Base-by-base conservation (phyloP, 2,329 filamentous ascomycete species). In the Sordariomycetes sp. region DNA sequence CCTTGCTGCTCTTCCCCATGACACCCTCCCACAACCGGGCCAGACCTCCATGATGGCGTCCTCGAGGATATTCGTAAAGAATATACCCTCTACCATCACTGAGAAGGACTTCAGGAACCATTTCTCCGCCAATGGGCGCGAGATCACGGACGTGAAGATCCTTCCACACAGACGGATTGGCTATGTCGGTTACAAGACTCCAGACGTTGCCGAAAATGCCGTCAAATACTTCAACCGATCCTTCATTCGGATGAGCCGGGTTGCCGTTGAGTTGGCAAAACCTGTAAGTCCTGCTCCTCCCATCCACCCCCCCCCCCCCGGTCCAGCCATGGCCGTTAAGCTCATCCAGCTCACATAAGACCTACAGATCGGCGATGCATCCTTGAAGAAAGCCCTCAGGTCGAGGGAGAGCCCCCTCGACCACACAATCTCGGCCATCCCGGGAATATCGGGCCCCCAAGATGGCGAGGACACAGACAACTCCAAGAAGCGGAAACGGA, bases 151-250 rank as follows among this genome's bases (percentile, higher is more conserved):
- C 74, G 83, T 91, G 66, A 96, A 96, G 79, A 82, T 97, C 69
- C 89, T 97, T 68, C 83, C 90, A 6, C 86, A 91, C 67, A 85
- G 94, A 66, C 84, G 92, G 65, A 97, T 99, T 72, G 94, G 92
- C 65, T 99, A 96, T 79, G 85, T 99, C 60, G 94, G 94, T 62
- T 97, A 93, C 79, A 92, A 89, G 74, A 89, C 83, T 56, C 77
- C 88, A 16, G 84, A 93, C 61, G 87, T 90, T 69, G 94, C 94
- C 59, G 78, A 82, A 59, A 83, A 86, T 68, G 93, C 94, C 52
- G 88, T 95, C 70, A 92, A 89, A 72, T 96, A 96, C 76, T 97
- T 97, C 79, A 92, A 99, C 78, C 90, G 84, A 70, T 87, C 92
- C 62, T 99, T 91, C 73, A 90, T 99, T 66, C 90, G 91, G 65